phyloP scores from a whole-genome alignment of 495 filamentous ascomycete species.

The Astrocystis sublimbata region DNA sequence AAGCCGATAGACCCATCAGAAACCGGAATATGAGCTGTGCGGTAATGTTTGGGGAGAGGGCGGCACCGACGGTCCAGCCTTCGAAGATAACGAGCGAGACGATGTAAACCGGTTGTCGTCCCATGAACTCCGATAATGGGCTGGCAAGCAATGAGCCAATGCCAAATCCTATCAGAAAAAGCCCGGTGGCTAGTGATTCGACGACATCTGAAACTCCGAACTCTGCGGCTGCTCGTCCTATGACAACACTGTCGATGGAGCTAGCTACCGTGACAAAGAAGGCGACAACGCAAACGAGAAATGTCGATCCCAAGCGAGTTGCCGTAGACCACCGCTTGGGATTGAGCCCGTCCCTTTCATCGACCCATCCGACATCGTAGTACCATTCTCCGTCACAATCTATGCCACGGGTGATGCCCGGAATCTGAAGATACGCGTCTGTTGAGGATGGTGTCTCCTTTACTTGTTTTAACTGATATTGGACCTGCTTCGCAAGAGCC shows the following conservation, averaged over 20 bases:
- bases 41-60: constrained; percentile 67
- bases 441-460: background rate
- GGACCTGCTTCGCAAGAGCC: constrained; percentile 2
- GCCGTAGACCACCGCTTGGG: constrained; percentile 50
- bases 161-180: constrained; percentile 67
- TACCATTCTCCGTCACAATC: constrained; percentile 5
- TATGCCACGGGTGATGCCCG: constrained; percentile 5
- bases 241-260: constrained; percentile 51
- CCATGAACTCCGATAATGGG: constrained; percentile 57
- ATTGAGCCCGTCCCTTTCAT: constrained; percentile 48
- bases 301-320: constrained; percentile 41
- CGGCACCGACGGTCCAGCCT: constrained; percentile 72
- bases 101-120: constrained; percentile 68
- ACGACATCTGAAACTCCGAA: constrained; percentile 56
- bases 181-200: constrained; percentile 54
- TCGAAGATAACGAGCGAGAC: constrained; percentile 66
- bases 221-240: constrained; percentile 45
- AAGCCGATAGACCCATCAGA: constrained; percentile 70
- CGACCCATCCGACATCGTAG: constrained; percentile 61
- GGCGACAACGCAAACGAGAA: constrained; percentile 49
- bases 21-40: constrained; percentile 73
- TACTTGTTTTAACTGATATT: background rate
- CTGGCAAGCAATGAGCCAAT: constrained; percentile 53
- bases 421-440: background rate
- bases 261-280: constrained; percentile 55